These are phyloP conservation scores for Mollisia scopiformis DNA, from an alignment of 2,329 filamentous ascomycete species.

Conservation along the genomic window DNA sequence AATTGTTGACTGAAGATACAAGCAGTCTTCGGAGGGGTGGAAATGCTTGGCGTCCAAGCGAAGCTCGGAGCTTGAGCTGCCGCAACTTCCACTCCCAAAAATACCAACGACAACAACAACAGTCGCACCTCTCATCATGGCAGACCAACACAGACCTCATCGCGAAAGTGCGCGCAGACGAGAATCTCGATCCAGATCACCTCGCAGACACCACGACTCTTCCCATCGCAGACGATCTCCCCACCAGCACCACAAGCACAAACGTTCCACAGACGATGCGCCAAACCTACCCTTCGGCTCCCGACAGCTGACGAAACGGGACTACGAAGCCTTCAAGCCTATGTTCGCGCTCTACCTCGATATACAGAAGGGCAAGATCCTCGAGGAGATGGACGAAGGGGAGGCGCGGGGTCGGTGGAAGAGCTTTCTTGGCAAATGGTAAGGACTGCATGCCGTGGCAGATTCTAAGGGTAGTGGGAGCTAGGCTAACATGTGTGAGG, in stretches of 20 bases:
- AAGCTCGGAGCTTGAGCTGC: too few species aligned
- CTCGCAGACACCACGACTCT: conserved; percentile 14
- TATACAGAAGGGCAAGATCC: conserved; percentile 77
- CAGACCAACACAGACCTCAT: conserved; percentile 5
- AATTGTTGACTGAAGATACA: too few species aligned
- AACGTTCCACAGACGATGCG: conserved; percentile 27
- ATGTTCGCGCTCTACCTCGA: conserved; percentile 86
- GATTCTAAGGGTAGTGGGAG: neutral
- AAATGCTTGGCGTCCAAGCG: too few species aligned
- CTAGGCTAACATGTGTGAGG: conserved; percentile 56
- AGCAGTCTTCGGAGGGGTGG: too few species aligned
- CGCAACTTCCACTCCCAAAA: neutral
- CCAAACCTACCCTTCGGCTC: conserved; percentile 65
- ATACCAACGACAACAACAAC: neutral
- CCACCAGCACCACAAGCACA: conserved; percentile 38
- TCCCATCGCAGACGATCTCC: conserved; percentile 28
- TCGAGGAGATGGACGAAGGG: conserved; percentile 71
- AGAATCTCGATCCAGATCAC: conserved; percentile 20
- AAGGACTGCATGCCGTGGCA: conserved; percentile 35
- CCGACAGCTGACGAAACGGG: conserved; percentile 66
- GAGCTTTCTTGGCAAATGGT: conserved; percentile 89
- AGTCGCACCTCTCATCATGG: neutral
- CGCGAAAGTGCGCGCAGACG: conserved; percentile 7
- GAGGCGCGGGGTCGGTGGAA: conserved; percentile 88
- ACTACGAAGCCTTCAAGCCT: conserved; percentile 66